A percentile compares a stretch with the other conserved stretches of the same genome.
phyloP scores from a whole-genome alignment of 208 protist genomes.

The Borovskyia barvae region DNA sequence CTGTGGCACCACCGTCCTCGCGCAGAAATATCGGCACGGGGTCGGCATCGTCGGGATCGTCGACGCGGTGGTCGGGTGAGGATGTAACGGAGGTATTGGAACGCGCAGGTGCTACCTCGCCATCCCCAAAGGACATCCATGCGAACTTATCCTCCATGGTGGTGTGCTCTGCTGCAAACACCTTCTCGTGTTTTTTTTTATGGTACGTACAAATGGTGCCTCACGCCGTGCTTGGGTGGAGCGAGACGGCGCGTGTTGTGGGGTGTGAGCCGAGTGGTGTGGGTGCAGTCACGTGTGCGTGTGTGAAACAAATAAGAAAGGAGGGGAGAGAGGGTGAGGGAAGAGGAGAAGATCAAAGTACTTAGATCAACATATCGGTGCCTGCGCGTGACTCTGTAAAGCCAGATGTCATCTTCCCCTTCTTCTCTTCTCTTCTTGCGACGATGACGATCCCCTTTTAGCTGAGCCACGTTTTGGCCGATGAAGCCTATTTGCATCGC shows the following conservation, averaged over 20 bases:
- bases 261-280: not conserved
- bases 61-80: not conserved
- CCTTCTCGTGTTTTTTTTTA: not conserved
- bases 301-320: slow-evolving; percentile 1
- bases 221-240: not conserved
- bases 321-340: not conserved
- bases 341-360: not conserved
- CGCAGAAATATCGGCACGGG: slow-evolving; percentile 18
- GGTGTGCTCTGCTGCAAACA: not conserved
- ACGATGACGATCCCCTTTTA: no score
- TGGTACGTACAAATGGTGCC: not conserved
- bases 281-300: slow-evolving; percentile 5
- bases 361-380: not conserved
- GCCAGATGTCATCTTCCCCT: no score
- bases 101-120: not conserved
- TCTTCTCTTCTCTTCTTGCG: no score
- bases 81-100: not conserved
- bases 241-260: not conserved
- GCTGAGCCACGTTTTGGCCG: no score
- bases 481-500: no score
- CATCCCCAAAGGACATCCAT: slow-evolving; percentile 36
- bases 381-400: no score
- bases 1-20: slow-evolving; percentile 8
- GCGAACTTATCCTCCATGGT: slow-evolving; percentile 23
- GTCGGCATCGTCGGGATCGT: not conserved